Evolutionary conservation across 2,329 filamentous ascomycete species (phyloP).

Genomic region (Simplicillium aogashimaense): DNA sequence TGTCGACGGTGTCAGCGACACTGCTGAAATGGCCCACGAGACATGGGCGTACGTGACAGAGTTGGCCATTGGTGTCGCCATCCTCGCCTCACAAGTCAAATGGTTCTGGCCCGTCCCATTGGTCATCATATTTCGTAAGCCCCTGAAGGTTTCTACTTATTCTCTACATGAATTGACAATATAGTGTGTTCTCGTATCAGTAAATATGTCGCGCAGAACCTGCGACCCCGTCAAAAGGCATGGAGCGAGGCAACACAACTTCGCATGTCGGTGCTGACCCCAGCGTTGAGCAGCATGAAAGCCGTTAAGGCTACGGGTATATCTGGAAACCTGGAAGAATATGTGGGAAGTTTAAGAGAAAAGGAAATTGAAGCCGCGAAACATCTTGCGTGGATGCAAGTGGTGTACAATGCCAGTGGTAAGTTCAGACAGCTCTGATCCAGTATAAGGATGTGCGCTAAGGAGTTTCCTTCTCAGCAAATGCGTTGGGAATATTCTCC

Average conservation of each 20-base stretch:
- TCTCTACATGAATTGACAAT: neutral
- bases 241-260: slow-evolving; percentile 31
- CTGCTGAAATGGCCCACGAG: slow-evolving; percentile 28
- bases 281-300: slow-evolving; percentile 17
- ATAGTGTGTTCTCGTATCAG: slow-evolving; percentile 31
- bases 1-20: slow-evolving; percentile 19
- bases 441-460: neutral
- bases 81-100: slow-evolving; percentile 28
- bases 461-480: neutral
- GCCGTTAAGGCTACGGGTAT: slow-evolving; percentile 4
- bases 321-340: slow-evolving; percentile 1
- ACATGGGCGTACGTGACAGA: slow-evolving; percentile 31
- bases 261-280: slow-evolving; percentile 23
- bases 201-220: slow-evolving; percentile 24
- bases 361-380: slow-evolving; percentile 1
- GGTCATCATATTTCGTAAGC: slow-evolving; percentile 29
- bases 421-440: neutral
- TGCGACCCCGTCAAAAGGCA: slow-evolving; percentile 22
- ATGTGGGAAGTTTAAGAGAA: neutral
- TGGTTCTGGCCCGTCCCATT: slow-evolving; percentile 31
- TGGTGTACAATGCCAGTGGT: slow-evolving; percentile 4
- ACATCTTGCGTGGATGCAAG: slow-evolving; percentile 3
- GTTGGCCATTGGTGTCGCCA: slow-evolving; percentile 24
- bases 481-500: slow-evolving; percentile 3
- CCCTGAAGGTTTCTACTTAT: neutral